phyloP scores from a whole-genome alignment of 441 rosid species.

The Euphorbia corollata region DNA sequence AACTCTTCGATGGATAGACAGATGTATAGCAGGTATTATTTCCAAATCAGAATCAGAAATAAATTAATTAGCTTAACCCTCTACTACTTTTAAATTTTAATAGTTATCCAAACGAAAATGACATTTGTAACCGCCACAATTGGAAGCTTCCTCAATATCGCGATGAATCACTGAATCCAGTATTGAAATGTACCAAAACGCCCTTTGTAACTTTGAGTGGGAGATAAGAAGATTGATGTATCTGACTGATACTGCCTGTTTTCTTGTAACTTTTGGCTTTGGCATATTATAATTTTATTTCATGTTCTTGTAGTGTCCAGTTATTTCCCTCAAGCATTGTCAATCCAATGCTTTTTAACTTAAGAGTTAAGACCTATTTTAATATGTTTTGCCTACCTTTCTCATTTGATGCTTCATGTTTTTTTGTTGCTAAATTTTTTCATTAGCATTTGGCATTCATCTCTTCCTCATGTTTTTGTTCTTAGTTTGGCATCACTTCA shows the following conservation, averaged over 20 bases:
- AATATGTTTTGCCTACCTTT: background rate
- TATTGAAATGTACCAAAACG: background rate
- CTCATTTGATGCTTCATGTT: background rate
- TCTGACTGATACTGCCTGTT: background rate
- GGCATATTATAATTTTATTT: background rate
- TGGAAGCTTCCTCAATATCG: background rate
- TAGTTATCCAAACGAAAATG: background rate
- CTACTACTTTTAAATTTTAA: background rate
- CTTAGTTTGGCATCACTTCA: background rate
- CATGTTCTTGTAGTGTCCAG: background rate
- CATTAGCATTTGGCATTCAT: background rate
- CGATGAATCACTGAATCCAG: background rate
- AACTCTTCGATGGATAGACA: conserved; percentile 76
- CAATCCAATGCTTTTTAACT: background rate
- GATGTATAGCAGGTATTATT: conserved; percentile 55
- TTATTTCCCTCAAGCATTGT: background rate
- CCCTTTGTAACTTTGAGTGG: background rate
- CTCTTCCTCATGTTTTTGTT: background rate
- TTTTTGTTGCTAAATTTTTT: background rate
- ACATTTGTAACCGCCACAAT: background rate
- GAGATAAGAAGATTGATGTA: background rate
- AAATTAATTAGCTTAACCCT: conserved; percentile 8
- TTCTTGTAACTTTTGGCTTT: background rate
- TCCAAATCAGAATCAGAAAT: conserved; percentile 9
- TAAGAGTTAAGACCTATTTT: background rate